phyloP scores from a whole-genome alignment of 495 filamentous ascomycete genomes.

The Amphirosellinia nigrospora region DNA sequence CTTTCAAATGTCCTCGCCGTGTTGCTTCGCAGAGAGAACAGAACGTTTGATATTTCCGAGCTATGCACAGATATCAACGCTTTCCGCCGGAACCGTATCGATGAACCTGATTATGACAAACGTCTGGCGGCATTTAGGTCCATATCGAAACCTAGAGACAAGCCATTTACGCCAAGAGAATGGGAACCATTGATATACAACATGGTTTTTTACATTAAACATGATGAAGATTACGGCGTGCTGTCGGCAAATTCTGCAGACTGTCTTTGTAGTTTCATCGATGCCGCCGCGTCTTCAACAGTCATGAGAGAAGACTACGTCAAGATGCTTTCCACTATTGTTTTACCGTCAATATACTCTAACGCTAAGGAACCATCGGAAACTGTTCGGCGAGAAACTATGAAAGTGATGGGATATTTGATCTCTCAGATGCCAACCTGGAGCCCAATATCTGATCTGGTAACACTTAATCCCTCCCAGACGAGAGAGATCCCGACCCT shows the following conservation, averaged over 20 bases:
- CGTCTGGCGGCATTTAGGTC: constrained; percentile 76
- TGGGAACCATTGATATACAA: constrained; percentile 94
- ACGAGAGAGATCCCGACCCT: constrained; percentile 72
- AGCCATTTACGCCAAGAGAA: constrained; percentile 68
- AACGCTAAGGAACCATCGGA: constrained; percentile 81
- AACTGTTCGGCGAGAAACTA: constrained; percentile 79
- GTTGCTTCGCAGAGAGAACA: constrained; percentile 65
- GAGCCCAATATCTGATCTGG: constrained; percentile 75
- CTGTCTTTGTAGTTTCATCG: constrained; percentile 79
- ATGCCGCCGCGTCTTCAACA: constrained; percentile 55
- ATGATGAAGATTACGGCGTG: constrained; percentile 86
- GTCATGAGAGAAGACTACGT: constrained; percentile 44
- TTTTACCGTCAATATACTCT: constrained; percentile 77
- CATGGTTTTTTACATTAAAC: constrained; percentile 84
- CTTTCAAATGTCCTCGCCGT: constrained; percentile 74
- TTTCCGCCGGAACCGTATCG: constrained; percentile 67
- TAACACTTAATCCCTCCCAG: constrained; percentile 72
- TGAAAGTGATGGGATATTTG: constrained; percentile 77
- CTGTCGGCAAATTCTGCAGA: constrained; percentile 81
- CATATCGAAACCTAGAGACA: constrained; percentile 64
- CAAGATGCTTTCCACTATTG: constrained; percentile 60
- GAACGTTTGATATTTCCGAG: constrained; percentile 66
- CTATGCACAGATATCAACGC: constrained; percentile 85
- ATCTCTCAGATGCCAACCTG: constrained; percentile 72
- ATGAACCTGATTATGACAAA: constrained; percentile 85